phyloP scores from a whole-genome alignment of 176 grass and related monocot species.

The Puya raimondii region DNA sequence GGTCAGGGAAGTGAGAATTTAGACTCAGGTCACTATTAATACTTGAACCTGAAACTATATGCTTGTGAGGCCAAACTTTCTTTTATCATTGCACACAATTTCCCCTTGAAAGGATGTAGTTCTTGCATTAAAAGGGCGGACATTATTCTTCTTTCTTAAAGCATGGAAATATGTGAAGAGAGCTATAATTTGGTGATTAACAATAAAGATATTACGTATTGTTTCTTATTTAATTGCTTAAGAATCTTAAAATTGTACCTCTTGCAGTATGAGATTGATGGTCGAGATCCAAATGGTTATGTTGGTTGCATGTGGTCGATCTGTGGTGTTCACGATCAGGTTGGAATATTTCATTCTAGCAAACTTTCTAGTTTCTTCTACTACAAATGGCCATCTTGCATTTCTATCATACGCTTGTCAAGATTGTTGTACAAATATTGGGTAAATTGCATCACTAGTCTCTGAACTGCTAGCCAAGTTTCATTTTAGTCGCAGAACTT shows the following conservation, averaged over 20 bases:
- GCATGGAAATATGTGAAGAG: no score
- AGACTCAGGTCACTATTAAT: no score
- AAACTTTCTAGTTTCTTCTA: neutral
- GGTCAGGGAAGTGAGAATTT: no score
- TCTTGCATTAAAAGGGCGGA: no score
- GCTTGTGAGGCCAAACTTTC: no score
- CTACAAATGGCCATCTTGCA: neutral
- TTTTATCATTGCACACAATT: no score
- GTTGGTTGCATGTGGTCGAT: constrained; percentile 99
- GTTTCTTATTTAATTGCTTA: neutral
- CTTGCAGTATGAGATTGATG: constrained; percentile 79
- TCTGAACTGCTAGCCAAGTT: neutral
- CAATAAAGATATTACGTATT: neutral
- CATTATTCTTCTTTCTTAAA: no score
- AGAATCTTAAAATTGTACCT: constrained; percentile 6
- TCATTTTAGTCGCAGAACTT: no score
- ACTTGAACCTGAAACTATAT: no score
- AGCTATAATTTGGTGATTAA: no score
- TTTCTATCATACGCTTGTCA: neutral
- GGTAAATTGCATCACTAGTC: neutral
- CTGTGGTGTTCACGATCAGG: constrained; percentile 97
- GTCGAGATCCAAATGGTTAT: constrained; percentile 87
- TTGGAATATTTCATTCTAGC: constrained; percentile 7
- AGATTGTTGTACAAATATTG: constrained; percentile 11
- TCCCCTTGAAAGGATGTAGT: no score